These are phyloP conservation scores for Fusarium sororula DNA, from an alignment of 2,329 filamentous ascomycete genomes.

Conservation along the genomic window DNA sequence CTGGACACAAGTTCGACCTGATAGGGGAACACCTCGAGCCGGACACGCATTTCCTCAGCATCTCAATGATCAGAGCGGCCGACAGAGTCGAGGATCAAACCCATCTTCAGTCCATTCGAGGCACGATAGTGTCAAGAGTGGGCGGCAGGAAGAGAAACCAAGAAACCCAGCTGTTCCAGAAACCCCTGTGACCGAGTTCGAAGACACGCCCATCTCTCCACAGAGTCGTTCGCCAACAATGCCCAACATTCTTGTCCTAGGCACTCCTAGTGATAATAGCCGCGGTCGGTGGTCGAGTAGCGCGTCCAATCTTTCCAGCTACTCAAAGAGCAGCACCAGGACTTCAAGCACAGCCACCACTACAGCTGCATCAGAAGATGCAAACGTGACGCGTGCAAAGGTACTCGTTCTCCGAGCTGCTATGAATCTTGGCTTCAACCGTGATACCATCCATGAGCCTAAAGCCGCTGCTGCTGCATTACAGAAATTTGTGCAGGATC, in stretches of 20 bases:
- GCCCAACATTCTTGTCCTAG: constrained; percentile 89
- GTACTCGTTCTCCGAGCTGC: constrained; percentile 84
- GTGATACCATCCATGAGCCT: constrained; percentile 59
- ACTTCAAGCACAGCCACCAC: constrained; percentile 79
- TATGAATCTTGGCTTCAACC: constrained; percentile 82
- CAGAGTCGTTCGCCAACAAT: constrained; percentile 79
- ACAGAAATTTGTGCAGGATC: constrained; percentile 77
- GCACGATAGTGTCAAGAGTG: constrained; percentile 61
- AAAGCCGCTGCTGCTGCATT: constrained; percentile 64
- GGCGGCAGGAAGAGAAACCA: constrained; percentile 57
- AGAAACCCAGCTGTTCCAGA: constrained; percentile 72
- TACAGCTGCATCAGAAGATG: constrained; percentile 74
- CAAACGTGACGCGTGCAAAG: constrained; percentile 80
- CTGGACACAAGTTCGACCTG: constrained; percentile 88
- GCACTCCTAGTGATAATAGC: constrained; percentile 69
- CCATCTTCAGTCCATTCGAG: constrained; percentile 62
- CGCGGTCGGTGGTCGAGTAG: constrained; percentile 82
- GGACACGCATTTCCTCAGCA: constrained; percentile 78
- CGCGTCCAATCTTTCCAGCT: constrained; percentile 80
- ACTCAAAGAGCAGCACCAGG: constrained; percentile 74
- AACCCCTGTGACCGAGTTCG: constrained; percentile 94
- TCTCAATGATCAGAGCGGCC: constrained; percentile 58
- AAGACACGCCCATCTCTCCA: constrained; percentile 85
- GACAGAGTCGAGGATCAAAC: constrained; percentile 60
- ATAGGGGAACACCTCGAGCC: constrained; percentile 84